Evolutionary conservation across 805 yeast species (phyloP).

Genomic region (Ogataea neopini): DNA sequence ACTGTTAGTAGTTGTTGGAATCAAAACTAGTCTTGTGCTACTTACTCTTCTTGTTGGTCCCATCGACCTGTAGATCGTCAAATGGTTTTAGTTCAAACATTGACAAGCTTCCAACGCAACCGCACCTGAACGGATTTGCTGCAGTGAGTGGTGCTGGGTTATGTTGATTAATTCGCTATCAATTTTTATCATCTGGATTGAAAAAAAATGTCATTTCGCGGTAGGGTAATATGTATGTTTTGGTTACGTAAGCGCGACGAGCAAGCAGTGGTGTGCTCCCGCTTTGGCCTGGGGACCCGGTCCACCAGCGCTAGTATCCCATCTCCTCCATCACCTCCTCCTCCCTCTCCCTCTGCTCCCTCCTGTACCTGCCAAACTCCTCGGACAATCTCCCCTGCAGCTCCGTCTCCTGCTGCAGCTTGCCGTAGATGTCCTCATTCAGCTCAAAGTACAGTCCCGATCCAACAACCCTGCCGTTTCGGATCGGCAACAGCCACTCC

Average conservation of each 20-base stretch:
- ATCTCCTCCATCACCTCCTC: constrained; percentile 19
- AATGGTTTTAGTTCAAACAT: constrained; percentile 57
- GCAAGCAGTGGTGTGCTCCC: too few species aligned
- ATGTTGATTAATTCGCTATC: too few species aligned
- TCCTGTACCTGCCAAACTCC: constrained; percentile 37
- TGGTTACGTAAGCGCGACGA: too few species aligned
- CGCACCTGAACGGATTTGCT: not conserved
- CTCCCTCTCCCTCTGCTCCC: constrained; percentile 25
- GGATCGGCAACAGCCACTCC: constrained; percentile 73
- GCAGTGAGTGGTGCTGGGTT: too few species aligned
- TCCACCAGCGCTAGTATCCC: not conserved
- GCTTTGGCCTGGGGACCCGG: too few species aligned
- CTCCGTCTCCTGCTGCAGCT: constrained; percentile 41
- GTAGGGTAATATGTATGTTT: too few species aligned
- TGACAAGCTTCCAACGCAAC: not conserved
- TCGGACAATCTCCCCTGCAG: constrained; percentile 47
- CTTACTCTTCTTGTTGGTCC: constrained; percentile 51
- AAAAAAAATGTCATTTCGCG: not conserved
- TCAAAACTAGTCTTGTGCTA: constrained; percentile 7
- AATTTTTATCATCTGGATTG: too few species aligned
- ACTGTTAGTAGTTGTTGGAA: constrained; percentile 6
- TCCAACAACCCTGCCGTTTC: constrained; percentile 24
- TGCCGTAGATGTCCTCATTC: constrained; percentile 43
- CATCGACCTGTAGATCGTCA: constrained; percentile 58
- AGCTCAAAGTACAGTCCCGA: constrained; percentile 56